Evolutionary conservation across 169 alveolate species (phyloP).

Genomic region (Plasmodium billcollinsi): DNA sequence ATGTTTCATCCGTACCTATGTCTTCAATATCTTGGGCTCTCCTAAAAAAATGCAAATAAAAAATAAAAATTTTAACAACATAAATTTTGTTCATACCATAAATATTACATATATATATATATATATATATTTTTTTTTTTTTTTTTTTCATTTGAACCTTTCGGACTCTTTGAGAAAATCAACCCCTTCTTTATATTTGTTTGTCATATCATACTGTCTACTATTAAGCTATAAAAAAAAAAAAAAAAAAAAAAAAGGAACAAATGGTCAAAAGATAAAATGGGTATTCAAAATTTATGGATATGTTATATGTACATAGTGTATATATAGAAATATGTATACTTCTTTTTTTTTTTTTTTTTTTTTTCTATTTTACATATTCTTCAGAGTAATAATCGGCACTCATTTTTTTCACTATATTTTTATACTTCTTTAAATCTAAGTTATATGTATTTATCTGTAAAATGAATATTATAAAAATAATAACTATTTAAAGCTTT

Average conservation of each 20-base stretch:
- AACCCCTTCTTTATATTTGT: conserved; percentile 59
- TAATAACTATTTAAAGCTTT: background rate
- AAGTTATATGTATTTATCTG: conserved; percentile 43
- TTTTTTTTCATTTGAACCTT: conserved; percentile 36
- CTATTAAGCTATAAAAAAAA: conserved; percentile 19
- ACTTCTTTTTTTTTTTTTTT: conserved; percentile 34
- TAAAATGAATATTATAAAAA: background rate
- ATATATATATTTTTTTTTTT: background rate
- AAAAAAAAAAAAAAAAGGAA: background rate
- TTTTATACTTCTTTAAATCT: conserved; percentile 60
- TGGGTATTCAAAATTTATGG: no score
- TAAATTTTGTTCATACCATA: background rate
- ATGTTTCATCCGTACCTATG: conserved; percentile 23
- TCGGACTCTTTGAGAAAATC: conserved; percentile 56
- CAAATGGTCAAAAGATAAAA: background rate
- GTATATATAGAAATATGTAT: background rate
- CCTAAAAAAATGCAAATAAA: conserved; percentile 39
- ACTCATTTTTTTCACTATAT: conserved; percentile 48
- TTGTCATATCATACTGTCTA: conserved; percentile 30
- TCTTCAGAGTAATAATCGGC: conserved; percentile 61
- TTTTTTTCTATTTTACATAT: background rate
- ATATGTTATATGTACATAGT: no score
- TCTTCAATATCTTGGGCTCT: conserved; percentile 77
- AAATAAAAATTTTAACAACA: no score
- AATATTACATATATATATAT: no score